phyloP scores from a whole-genome alignment of 2,329 filamentous ascomycete genomes.

The Truncatella angustata region DNA sequence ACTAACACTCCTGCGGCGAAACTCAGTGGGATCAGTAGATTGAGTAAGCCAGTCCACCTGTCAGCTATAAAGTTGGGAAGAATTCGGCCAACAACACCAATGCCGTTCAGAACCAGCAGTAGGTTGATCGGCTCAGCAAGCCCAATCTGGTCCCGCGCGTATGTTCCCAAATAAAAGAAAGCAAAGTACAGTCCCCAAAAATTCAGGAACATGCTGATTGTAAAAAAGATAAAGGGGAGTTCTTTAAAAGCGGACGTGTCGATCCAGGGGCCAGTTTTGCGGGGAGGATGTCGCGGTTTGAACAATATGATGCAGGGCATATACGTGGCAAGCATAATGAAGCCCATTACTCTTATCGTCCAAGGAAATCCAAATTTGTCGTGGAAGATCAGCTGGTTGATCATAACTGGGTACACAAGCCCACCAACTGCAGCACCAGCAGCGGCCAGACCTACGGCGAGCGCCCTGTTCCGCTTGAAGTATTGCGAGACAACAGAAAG shows the following conservation, averaged over 20 bases:
- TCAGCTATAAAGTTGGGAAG: constrained; percentile 44
- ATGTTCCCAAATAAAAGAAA: constrained; percentile 46
- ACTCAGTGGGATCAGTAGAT: constrained; percentile 42
- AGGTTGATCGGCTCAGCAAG: constrained; percentile 38
- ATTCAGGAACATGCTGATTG: constrained; percentile 32
- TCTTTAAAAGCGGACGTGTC: constrained; percentile 37
- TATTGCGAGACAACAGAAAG: constrained; percentile 26
- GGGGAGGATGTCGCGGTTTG: constrained; percentile 31
- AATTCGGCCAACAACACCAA: constrained; percentile 44
- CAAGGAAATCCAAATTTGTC: constrained; percentile 40
- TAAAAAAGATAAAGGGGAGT: constrained; percentile 34
- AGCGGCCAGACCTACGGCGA: constrained; percentile 30
- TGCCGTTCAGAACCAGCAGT: constrained; percentile 43
- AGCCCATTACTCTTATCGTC: constrained; percentile 43
- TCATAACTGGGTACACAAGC: constrained; percentile 41
- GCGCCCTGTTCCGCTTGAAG: constrained; percentile 25
- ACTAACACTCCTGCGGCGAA: constrained; percentile 21
- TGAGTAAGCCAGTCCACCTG: constrained; percentile 47
- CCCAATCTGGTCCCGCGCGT: constrained; percentile 38
- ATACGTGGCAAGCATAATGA: constrained; percentile 32
- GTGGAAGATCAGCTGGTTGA: constrained; percentile 39
- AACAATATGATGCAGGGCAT: constrained; percentile 34
- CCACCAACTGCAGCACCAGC: constrained; percentile 33
- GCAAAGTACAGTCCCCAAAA: constrained; percentile 47
- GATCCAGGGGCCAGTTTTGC: constrained; percentile 25